A percentile compares a stretch with the other conserved stretches of the same genome.
phyloP scores from a whole-genome alignment of 176 grass and related monocot species.

The Triticum timopheevii region DNA sequence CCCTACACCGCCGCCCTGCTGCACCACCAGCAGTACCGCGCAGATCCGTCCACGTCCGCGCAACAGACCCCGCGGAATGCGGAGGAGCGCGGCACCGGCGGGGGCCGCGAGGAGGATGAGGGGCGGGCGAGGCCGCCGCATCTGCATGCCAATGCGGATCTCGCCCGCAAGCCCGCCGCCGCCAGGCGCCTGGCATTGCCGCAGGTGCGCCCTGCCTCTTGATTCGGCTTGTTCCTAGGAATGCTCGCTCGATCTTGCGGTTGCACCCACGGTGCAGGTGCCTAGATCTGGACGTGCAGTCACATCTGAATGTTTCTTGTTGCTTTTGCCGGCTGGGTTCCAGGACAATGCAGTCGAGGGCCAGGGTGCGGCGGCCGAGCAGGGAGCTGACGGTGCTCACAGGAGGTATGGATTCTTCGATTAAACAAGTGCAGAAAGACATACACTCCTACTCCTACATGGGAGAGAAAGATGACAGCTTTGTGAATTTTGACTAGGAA shows the following conservation, averaged over 20 bases:
- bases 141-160: conserved; percentile 67
- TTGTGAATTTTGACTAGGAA: not conserved
- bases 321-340: not conserved
- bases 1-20: not conserved
- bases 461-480: not conserved
- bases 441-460: not conserved
- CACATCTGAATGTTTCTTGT: not conserved
- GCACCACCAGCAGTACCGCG: not conserved
- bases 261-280: conserved; percentile 18
- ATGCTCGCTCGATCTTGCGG: conserved; percentile 1
- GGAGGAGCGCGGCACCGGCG: not conserved
- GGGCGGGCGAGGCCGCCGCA: conserved; percentile 32
- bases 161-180: conserved; percentile 24
- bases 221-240: no score
- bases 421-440: not conserved
- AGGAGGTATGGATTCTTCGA: conserved; percentile 39
- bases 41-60: conserved; percentile 68
- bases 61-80: conserved; percentile 27
- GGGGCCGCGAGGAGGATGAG: not conserved
- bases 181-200: conserved; percentile 44
- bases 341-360: conserved; percentile 36
- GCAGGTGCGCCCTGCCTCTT: conserved; percentile 28
- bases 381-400: not conserved
- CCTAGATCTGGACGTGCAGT: conserved; percentile 32
- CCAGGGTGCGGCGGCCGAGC: not conserved